Evolutionary conservation across 257 asterid genomes (phyloP), one percentile per base, ranked within the genome.

Genomic region (Nicotiana undulata): DNA sequence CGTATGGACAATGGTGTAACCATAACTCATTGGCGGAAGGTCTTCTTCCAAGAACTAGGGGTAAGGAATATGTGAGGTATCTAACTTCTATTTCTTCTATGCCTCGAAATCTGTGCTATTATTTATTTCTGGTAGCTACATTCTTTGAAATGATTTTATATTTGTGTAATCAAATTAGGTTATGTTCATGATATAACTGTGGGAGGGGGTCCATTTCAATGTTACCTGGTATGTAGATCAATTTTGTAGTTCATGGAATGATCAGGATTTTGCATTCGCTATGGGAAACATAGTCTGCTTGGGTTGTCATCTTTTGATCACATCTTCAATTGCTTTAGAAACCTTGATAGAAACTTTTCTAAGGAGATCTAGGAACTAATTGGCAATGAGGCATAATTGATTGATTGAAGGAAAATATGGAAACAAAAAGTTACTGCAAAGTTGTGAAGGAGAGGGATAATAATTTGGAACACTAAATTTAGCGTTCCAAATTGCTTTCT

Each of bases 1-100:
- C 82, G 46, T 67, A 34, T 87, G 88, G 90, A 85, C 46, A 88
- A 66, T 85, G 95, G 95, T 67, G 91, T 88, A 46, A 86, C 88
- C 56, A 68, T 91, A 84, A 89, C 88, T 74, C 88, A 89, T 68
- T 91, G 95, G 93, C 86, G 90, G 85, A 85, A 85, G 82, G 60
- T 59, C 83, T 88, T 67, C 79, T 87, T 81, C 81, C 83, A 79
- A 70, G 87, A 81, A 81, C 76, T 80, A 63, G 87, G 91, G 90
- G 95, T 89, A 91, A 76, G 89, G 65, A 51, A 32, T 29, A 77
- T 46, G 16, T 65, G 55, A 80, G 80, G 51, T 76, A 76, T 52
- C 34, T 70, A 68, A 20, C 77, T 12, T 70, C 34, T 10, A 40
- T 40, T 40, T 68, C 49, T 65, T 85, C 67, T 52, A 12, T 40